Base-by-base conservation (phyloP, 257 asterid species). In the Linaria vulgaris region DNA sequence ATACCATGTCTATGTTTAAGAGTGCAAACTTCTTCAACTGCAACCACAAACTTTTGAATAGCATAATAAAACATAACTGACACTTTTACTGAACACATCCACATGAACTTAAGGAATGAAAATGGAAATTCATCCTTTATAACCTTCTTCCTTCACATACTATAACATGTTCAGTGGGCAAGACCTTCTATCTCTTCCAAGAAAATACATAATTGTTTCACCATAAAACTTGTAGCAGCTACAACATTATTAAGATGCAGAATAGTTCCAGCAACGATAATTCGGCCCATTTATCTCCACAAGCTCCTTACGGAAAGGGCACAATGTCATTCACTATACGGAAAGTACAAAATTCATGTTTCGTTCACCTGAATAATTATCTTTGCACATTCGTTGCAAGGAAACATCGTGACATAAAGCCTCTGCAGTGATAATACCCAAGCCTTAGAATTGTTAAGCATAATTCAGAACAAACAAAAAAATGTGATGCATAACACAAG, bases 311-410 rank as follows among this genome's bases (percentile, higher is more conserved):
- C 13, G 6, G 15, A 13, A 1, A n/a, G 49, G 49, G 49, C 17
- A 17, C 17, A 12, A 50, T 19, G 25, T 9, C 13, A 50, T 10
- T 11, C 13, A 50, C 20, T 39, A 15, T 14, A 51, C 4, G 49
- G 19, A 58, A 37, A 5, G 2, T 21, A 13, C 20, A 39, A 45
- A 24, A 50, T n/a, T 11, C 37, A 34, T 27, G 23, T 47, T 50
- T 24, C 20, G 31, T 51, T 70, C 67, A 90, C 97, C 90, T 90
- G 97, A 78, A 90, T 90, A 65, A 90, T 85, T 51, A 90, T 79
- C 84, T 90, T 90, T 12, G 97, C 95, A 23, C 97, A 90, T 74
- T 90, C 97, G 44, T 90, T 90, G 88, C 96, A 88, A 68, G 97
- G 96, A 74, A 88, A 88, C 97, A 90, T 90, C 44, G 97, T 90